A percentile compares a stretch with the other conserved stretches of the same genome.
Conservation (phyloP, 306 rosid genomes). For the Sicyos baderoa region DNA sequence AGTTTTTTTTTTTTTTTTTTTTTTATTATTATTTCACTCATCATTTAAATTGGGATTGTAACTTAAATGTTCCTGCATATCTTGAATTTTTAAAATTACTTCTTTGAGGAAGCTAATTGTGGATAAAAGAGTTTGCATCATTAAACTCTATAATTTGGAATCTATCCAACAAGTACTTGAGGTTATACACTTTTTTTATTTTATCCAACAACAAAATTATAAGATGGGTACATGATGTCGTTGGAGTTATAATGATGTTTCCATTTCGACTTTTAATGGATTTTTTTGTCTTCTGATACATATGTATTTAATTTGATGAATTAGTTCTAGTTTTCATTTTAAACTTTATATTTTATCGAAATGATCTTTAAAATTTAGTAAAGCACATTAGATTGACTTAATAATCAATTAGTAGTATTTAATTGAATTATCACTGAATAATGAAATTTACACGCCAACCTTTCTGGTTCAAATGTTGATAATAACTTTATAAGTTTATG, state of each 20-base stretch:
- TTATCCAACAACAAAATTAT: no score
- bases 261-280: neutral
- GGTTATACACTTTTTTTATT: neutral
- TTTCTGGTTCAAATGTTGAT: no score
- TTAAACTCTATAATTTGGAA: neutral
- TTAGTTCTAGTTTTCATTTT: neutral
- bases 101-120: neutral
- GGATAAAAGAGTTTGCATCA: no score
- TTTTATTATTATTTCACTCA: neutral
- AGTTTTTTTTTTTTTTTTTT: neutral
- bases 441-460: no score
- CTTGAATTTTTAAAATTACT: neutral
- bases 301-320: neutral
- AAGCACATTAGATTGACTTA: no score
- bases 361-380: neutral
- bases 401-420: no score
- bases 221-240: neutral
- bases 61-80: neutral
- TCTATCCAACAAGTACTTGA: neutral
- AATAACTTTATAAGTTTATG: no score
- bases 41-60: neutral
- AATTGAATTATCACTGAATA: no score
- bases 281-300: neutral
- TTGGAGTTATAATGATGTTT: neutral
- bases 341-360: neutral